Conservation (phyloP, 768 basidiomycete genomes). For the Lactifluus volemus region DNA sequence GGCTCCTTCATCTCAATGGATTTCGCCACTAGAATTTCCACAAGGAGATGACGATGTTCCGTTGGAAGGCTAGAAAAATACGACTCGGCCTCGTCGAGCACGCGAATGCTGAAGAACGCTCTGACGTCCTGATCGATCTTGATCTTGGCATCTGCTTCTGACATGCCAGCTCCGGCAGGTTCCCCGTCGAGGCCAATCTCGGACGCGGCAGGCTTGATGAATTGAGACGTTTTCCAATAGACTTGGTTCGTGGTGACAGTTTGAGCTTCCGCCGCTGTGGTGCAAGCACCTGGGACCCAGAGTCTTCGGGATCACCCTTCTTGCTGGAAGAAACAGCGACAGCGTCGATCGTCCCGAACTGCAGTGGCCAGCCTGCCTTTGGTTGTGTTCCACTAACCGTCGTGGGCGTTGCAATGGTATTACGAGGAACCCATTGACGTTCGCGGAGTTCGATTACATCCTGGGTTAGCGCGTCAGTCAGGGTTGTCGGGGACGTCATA, state of each 20-base stretch:
- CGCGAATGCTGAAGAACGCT: slow-evolving; percentile 81
- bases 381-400: slow-evolving; percentile 64
- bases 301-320: slow-evolving; percentile 50
- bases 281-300: slow-evolving; percentile 57
- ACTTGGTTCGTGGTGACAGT: slow-evolving; percentile 69
- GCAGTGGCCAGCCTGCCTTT: slow-evolving; percentile 78
- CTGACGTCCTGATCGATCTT: slow-evolving; percentile 76
- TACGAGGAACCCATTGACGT: slow-evolving; percentile 71
- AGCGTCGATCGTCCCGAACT: slow-evolving; percentile 83
- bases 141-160: slow-evolving; percentile 56
- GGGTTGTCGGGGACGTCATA: background rate
- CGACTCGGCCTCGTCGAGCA: slow-evolving; percentile 77
- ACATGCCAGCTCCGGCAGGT: slow-evolving; percentile 41
- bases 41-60: slow-evolving; percentile 52
- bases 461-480: slow-evolving; percentile 32
- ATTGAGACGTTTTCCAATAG: slow-evolving; percentile 35
- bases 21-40: slow-evolving; percentile 63
- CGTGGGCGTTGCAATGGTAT: slow-evolving; percentile 64
- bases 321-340: slow-evolving; percentile 73
- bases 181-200: slow-evolving; percentile 44
- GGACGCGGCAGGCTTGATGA: slow-evolving; percentile 38
- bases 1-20: slow-evolving; percentile 67
- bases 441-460: slow-evolving; percentile 86
- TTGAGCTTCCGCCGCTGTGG: slow-evolving; percentile 62
- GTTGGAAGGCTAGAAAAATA: slow-evolving; percentile 73